A percentile compares a stretch with the other conserved stretches of the same genome.
phyloP scores from a whole-genome alignment of 179 eudicot genomes.

The Dionaea muscipula region DNA sequence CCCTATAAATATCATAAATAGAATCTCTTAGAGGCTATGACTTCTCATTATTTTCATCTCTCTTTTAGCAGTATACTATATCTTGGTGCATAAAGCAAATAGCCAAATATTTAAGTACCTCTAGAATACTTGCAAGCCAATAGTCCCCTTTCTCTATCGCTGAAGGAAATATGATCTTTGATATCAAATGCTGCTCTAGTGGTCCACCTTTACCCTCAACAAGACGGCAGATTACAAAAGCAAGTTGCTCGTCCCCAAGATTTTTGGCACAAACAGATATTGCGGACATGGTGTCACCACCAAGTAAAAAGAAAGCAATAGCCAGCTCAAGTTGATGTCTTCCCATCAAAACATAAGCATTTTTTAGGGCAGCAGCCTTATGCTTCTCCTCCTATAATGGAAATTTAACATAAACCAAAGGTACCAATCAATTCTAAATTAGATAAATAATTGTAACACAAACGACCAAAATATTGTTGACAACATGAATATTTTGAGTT shows the following conservation, averaged over 20 bases:
- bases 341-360: slow-evolving; percentile 96
- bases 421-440: not conserved
- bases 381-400: slow-evolving; percentile 69
- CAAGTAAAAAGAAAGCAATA: slow-evolving; percentile 90
- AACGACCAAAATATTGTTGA: too few relatives aligned
- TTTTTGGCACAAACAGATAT: slow-evolving; percentile 84
- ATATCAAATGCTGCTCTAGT: slow-evolving; percentile 53
- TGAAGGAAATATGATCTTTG: slow-evolving; percentile 73
- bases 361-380: slow-evolving; percentile 92
- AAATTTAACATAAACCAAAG: not conserved
- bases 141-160: slow-evolving; percentile 62
- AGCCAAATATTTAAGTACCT: slow-evolving; percentile 32
- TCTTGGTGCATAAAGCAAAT: slow-evolving; percentile 4
- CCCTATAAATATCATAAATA: too few relatives aligned
- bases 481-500: too few relatives aligned
- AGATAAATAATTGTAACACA: too few relatives aligned
- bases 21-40: too few relatives aligned
- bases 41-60: too few relatives aligned
- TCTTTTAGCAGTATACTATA: too few relatives aligned
- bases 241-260: slow-evolving; percentile 94
- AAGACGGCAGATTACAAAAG: slow-evolving; percentile 90
- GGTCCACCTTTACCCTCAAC: slow-evolving; percentile 73
- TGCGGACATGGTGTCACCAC: slow-evolving; percentile 85
- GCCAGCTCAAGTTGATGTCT: slow-evolving; percentile 93
- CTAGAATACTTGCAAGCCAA: slow-evolving; percentile 80